Conservation (phyloP, 495 filamentous ascomycete species). For the Lasiosphaeris hirsuta region DNA sequence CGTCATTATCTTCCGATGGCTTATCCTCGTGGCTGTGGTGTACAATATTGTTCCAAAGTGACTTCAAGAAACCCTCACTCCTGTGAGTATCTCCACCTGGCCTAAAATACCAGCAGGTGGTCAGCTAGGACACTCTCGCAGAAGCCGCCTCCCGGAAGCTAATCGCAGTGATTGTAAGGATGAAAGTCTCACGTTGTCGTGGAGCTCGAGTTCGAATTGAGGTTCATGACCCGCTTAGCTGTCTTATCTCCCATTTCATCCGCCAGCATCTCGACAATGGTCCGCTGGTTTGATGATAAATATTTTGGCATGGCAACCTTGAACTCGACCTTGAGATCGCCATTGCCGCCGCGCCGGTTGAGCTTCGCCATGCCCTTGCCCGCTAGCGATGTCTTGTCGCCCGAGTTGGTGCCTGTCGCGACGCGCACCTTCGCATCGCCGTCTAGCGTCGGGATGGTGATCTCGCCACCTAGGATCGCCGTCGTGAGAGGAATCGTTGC, state of each 20-base stretch:
- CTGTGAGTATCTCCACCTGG: slow-evolving; percentile 8
- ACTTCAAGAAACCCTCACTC: slow-evolving; percentile 11
- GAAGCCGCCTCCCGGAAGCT: neutral
- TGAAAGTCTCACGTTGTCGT: slow-evolving; percentile 23
- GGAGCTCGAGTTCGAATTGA: slow-evolving; percentile 16
- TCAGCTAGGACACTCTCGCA: slow-evolving; percentile 2
- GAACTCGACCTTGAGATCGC: slow-evolving; percentile 90
- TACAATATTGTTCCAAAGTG: slow-evolving; percentile 9
- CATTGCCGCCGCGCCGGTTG: slow-evolving; percentile 50
- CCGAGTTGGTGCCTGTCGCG: slow-evolving; percentile 84
- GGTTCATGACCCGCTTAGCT: slow-evolving; percentile 85
- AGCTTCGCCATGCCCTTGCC: slow-evolving; percentile 93
- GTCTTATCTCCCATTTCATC: slow-evolving; percentile 90
- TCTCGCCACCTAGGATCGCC: slow-evolving; percentile 85
- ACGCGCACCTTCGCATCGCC: slow-evolving; percentile 86
- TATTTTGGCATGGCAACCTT: slow-evolving; percentile 94
- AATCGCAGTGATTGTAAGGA: neutral
- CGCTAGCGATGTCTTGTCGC: slow-evolving; percentile 79
- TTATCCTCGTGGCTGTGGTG: slow-evolving; percentile 1
- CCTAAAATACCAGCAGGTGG: slow-evolving; percentile 6
- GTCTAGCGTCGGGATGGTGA: slow-evolving; percentile 84
- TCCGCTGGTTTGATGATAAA: slow-evolving; percentile 81
- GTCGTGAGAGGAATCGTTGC: slow-evolving; percentile 89
- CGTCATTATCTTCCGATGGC: neutral
- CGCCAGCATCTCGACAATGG: slow-evolving; percentile 88